Evolutionary conservation across 2,329 filamentous ascomycete genomes (phyloP).

Genomic region (Fusarium lyarnte): DNA sequence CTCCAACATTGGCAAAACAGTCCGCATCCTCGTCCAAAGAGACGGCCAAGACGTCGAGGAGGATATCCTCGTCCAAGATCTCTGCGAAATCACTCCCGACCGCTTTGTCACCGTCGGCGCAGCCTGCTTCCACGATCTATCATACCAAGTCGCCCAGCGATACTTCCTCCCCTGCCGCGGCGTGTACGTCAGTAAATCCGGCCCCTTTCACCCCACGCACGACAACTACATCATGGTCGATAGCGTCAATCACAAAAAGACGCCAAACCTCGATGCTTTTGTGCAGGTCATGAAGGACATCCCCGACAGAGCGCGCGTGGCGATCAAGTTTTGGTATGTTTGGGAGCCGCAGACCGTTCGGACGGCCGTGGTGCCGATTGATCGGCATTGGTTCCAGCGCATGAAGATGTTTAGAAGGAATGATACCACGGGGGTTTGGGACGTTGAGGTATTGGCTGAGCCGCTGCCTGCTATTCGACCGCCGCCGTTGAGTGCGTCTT

Average conservation of each 20-base stretch:
- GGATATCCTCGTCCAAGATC: constrained; percentile 83
- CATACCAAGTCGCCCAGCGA: constrained; percentile 93
- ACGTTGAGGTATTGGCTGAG: constrained; percentile 86
- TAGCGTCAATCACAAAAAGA: constrained; percentile 80
- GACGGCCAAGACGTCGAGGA: constrained; percentile 89
- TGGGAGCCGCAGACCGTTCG: constrained; percentile 77
- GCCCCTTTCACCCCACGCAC: background rate
- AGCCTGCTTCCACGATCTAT: constrained; percentile 92
- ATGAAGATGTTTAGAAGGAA: constrained; percentile 94
- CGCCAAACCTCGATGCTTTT: constrained; percentile 74
- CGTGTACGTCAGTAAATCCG: constrained; percentile 73
- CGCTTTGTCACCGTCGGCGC: constrained; percentile 94
- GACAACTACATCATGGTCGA: constrained; percentile 71
- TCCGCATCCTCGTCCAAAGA: constrained; percentile 84
- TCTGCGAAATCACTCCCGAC: constrained; percentile 94
- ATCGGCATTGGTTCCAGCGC: constrained; percentile 94
- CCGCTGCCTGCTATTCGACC: constrained; percentile 78
- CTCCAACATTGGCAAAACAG: constrained; percentile 76
- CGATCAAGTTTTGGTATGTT: constrained; percentile 12
- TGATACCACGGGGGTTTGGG: constrained; percentile 89
- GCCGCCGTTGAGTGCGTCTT: constrained; percentile 81
- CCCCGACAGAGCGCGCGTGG: constrained; percentile 17
- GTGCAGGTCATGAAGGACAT: constrained; percentile 21
- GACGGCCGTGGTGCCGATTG: constrained; percentile 89
- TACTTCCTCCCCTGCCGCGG: constrained; percentile 93